Evolutionary conservation across 768 basidiomycete species (phyloP).

Genomic region (Russula lepida): DNA sequence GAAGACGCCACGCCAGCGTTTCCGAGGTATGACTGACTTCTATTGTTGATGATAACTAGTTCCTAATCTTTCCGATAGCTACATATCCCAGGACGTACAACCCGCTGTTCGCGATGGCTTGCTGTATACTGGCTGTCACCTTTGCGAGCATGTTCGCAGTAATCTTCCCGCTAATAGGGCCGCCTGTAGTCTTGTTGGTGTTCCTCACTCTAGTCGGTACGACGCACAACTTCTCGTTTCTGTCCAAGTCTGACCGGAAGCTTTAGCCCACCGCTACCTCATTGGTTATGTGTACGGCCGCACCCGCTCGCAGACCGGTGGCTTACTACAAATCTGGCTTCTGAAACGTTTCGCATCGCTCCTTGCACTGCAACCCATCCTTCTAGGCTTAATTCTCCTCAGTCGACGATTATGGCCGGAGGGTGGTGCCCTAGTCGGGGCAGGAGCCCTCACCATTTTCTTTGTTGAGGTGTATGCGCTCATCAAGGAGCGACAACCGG

Average conservation of each 20-base stretch:
- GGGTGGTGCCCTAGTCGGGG: conserved; percentile 53
- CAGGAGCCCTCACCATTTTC: conserved; percentile 44
- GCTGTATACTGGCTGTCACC: conserved; percentile 57
- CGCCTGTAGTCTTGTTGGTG: conserved; percentile 58
- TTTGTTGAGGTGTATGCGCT: conserved; percentile 54
- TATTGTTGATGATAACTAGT: background rate
- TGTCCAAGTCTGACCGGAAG: background rate
- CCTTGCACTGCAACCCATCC: conserved; percentile 61
- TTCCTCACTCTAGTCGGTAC: conserved; percentile 58
- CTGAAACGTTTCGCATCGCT: conserved; percentile 65
- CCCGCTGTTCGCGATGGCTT: conserved; percentile 56
- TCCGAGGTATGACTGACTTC: conserved; percentile 47
- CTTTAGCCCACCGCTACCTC: conserved; percentile 67
- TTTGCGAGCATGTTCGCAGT: conserved; percentile 67
- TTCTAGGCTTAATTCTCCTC: conserved; percentile 66
- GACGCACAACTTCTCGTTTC: conserved; percentile 22
- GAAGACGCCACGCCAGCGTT: conserved; percentile 69
- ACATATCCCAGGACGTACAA: conserved; percentile 66
- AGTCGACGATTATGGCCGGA: conserved; percentile 63
- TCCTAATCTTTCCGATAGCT: conserved; percentile 33
- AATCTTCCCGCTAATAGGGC: conserved; percentile 69
- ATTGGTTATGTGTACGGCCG: conserved; percentile 71
- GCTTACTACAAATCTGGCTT: conserved; percentile 66
- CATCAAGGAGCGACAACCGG: conserved; percentile 42
- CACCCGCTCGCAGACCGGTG: conserved; percentile 67